phyloP scores from a whole-genome alignment of 495 filamentous ascomycete species.

The Penicillium mononematosum region DNA sequence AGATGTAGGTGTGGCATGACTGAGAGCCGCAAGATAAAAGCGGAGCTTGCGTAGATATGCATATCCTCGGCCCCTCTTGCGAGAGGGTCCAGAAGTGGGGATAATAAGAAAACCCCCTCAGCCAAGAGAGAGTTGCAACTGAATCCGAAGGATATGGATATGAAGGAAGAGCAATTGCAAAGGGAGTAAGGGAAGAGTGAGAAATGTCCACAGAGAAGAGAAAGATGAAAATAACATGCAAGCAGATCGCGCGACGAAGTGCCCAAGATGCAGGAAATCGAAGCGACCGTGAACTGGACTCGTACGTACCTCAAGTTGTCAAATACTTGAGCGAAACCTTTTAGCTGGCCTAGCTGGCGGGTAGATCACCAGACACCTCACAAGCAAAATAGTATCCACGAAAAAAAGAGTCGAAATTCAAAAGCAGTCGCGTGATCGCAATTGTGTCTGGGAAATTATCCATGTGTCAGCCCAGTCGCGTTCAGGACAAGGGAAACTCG shows the following conservation, averaged over 20 bases:
- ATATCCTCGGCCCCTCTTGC: constrained; percentile 7
- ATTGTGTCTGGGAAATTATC: constrained; percentile 21
- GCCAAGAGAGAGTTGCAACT: not conserved
- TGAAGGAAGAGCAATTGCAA: not conserved
- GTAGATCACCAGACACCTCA: constrained; percentile 14
- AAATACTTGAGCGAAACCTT: not conserved
- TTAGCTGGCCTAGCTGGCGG: not conserved
- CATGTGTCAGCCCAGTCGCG: constrained; percentile 14
- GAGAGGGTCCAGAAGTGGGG: constrained; percentile 4
- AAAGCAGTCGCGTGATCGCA: constrained; percentile 20
- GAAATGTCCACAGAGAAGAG: not conserved
- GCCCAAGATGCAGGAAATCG: not conserved
- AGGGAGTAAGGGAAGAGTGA: not conserved
- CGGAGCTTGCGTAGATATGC: constrained; percentile 12
- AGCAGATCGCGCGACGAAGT: not conserved
- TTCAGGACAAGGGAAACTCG: constrained; percentile 4
- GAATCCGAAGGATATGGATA: not conserved
- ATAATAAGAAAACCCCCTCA: not conserved
- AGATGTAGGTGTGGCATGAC: constrained; percentile 26
- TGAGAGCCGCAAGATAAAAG: constrained; percentile 21
- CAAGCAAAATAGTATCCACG: constrained; percentile 7
- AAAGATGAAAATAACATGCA: not conserved
- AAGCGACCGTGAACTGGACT: not conserved
- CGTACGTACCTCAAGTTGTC: not conserved
- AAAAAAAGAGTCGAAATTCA: constrained; percentile 8